Percentiles rank a stretch among this genome's conserved stretches.
phyloP scores from a whole-genome alignment of 495 filamentous ascomycete genomes.

The Opeltia flavorubescens region DNA sequence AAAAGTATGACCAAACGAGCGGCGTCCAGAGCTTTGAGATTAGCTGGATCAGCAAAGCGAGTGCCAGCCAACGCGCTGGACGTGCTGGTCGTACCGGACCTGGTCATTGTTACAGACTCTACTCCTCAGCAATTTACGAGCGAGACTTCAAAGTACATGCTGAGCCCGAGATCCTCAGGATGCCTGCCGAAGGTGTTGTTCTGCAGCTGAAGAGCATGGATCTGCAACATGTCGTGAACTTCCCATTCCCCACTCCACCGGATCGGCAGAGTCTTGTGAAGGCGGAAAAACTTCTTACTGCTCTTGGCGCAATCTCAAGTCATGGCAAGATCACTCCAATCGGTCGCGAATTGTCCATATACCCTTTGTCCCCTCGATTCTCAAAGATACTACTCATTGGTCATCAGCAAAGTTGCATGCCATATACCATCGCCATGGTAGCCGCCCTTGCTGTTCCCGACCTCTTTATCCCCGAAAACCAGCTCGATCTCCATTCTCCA shows the following conservation, averaged over 20 bases:
- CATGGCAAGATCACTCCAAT: conserved; percentile 62
- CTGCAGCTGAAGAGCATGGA: conserved; percentile 94
- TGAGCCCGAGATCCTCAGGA: conserved; percentile 77
- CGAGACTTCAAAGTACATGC: conserved; percentile 76
- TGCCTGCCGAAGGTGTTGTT: conserved; percentile 85
- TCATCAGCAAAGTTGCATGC: conserved; percentile 66
- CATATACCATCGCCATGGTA: conserved; percentile 79
- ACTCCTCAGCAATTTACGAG: conserved; percentile 90
- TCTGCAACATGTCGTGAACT: conserved; percentile 77
- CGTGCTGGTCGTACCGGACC: conserved; percentile 92
- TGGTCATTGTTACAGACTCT: conserved; percentile 88
- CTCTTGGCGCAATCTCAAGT: conserved; percentile 51
- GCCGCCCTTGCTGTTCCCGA: conserved; percentile 79
- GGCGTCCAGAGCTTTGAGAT: conserved; percentile 94
- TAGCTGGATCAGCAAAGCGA: conserved; percentile 95
- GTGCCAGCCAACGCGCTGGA: conserved; percentile 81
- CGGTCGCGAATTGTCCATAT: conserved; percentile 69
- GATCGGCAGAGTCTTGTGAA: conserved; percentile 64
- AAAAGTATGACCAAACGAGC: conserved; percentile 65
- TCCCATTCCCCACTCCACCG: conserved; percentile 94
- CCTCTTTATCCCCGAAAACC: conserved; percentile 73
- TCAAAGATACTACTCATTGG: conserved; percentile 82
- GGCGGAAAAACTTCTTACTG: conserved; percentile 72
- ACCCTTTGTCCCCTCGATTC: conserved; percentile 81
- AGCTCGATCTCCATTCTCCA: conserved; percentile 41